phyloP scores from a whole-genome alignment of 2,329 filamentous ascomycete species.

The Clonostachys rhizophaga region DNA sequence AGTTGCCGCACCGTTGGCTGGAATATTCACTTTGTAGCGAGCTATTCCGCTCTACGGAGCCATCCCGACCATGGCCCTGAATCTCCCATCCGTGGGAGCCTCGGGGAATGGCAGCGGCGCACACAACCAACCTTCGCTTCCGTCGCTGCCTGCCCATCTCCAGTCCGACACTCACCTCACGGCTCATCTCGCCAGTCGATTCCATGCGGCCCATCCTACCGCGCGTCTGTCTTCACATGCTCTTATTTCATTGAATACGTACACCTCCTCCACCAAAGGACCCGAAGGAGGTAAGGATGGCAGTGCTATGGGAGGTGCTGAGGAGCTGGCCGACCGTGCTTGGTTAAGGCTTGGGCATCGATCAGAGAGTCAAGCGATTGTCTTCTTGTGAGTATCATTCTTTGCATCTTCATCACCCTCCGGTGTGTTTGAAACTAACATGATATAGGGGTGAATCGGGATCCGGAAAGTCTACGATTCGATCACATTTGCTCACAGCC shows the following conservation, averaged over 20 bases:
- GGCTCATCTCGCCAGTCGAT: constrained; percentile 79
- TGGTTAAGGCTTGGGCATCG: constrained; percentile 82
- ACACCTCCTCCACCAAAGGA: constrained; percentile 82
- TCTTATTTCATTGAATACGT: constrained; percentile 90
- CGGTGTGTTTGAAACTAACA: neutral
- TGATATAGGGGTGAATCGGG: constrained; percentile 81
- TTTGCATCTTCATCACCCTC: neutral
- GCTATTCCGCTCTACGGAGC: too few species aligned
- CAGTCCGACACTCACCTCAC: constrained; percentile 77
- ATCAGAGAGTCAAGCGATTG: constrained; percentile 86
- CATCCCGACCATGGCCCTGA: constrained; percentile 51
- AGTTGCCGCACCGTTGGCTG: too few species aligned
- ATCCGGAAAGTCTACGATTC: constrained; percentile 90
- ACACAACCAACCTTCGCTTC: constrained; percentile 82
- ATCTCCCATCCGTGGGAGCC: constrained; percentile 43
- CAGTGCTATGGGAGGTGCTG: constrained; percentile 86
- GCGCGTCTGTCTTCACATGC: constrained; percentile 88
- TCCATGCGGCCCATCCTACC: constrained; percentile 86
- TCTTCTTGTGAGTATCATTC: constrained; percentile 73
- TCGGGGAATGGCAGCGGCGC: constrained; percentile 46
- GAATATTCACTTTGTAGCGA: too few species aligned
- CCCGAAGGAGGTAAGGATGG: constrained; percentile 88
- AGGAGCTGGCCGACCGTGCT: constrained; percentile 84
- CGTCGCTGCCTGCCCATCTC: constrained; percentile 78
- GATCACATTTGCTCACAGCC: constrained; percentile 81